Conservation (phyloP, 805 yeast genomes). For the Lipomyces orientalis region DNA sequence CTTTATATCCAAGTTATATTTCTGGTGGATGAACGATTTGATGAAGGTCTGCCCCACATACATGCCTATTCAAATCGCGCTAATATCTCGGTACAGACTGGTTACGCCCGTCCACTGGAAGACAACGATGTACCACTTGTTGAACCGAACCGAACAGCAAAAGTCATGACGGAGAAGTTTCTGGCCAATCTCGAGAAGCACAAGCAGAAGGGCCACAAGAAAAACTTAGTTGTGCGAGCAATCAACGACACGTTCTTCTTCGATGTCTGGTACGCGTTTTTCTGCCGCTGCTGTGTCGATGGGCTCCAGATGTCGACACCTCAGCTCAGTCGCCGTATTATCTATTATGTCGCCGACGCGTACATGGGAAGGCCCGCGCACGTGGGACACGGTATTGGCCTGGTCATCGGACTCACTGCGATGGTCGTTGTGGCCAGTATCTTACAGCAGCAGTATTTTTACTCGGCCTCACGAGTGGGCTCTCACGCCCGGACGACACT, state of each 20-base stretch:
- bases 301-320: constrained; percentile 61
- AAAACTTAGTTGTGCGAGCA: constrained; percentile 45
- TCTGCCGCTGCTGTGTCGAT: constrained; percentile 45
- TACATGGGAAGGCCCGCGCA: no score
- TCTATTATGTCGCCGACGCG: constrained; percentile 61
- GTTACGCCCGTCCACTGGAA: constrained; percentile 66
- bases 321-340: constrained; percentile 66
- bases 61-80: no score
- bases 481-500: no score
- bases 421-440: no score
- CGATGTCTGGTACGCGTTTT: constrained; percentile 48
- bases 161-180: constrained; percentile 49
- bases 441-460: no score
- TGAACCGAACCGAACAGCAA: constrained; percentile 48
- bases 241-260: constrained; percentile 47
- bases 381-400: no score
- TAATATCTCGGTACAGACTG: constrained; percentile 41
- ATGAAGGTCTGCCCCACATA: no score
- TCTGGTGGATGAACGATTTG: no score
- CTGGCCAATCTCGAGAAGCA: constrained; percentile 44
- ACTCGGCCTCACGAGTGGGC: no score
- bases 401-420: no score
- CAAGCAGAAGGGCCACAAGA: constrained; percentile 38
- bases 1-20: no score
- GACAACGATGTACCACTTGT: constrained; percentile 60